Base-by-base conservation (phyloP, 2,329 filamentous ascomycete genomes). In the Fusarium hainanense region DNA sequence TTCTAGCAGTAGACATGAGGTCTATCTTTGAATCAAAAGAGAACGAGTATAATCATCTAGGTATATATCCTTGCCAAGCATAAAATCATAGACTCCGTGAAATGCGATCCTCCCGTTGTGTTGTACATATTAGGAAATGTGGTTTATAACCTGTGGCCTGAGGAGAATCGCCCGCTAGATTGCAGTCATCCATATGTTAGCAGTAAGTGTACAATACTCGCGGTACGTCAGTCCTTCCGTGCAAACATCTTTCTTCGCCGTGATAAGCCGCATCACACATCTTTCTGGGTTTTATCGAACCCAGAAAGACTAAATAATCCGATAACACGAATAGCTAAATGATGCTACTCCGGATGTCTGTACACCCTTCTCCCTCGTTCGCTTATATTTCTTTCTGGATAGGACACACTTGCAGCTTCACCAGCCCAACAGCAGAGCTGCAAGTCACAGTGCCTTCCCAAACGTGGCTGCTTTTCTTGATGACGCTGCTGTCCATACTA, bases 401-500 rank as follows among this genome's bases (percentile, higher is more conserved):
- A 76, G 73, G 47, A 66, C 63, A 34, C 71, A 68, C 46, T 77
- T 71, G 20, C 69, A 68, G 40, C 71, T 28, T 28, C 28, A 28
- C 28, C 28, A 28, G 28, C 28, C 6, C 28, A 28, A 28, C 28
- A 28, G 13, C 28, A 28, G 28, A 13, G 62, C 70, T 20, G 72
- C 67, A 23, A 76, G 66, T 30, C 70, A 70, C n/a, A 68, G 63
- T 18, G 67, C 58, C 23, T 67, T 69, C 37, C 64, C 52, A 32
- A 75, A 72, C 20, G 67, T 67, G n/a, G 60, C 54, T 13, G 52
- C 37, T 30, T 42, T 27, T 42, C 27, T 43, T 23, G 13, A 49
- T 50, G 27, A 70, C 58, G 40, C 52, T 28, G 28, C 75, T 75
- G 37, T 76, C 71, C 59, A 77, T 73, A 37, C 73, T 62, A 76